Evolutionary conservation across 2,329 filamentous ascomycete genomes (phyloP), one percentile per base, ranked within the genome.

Genomic region (Xylariaceae sp.): DNA sequence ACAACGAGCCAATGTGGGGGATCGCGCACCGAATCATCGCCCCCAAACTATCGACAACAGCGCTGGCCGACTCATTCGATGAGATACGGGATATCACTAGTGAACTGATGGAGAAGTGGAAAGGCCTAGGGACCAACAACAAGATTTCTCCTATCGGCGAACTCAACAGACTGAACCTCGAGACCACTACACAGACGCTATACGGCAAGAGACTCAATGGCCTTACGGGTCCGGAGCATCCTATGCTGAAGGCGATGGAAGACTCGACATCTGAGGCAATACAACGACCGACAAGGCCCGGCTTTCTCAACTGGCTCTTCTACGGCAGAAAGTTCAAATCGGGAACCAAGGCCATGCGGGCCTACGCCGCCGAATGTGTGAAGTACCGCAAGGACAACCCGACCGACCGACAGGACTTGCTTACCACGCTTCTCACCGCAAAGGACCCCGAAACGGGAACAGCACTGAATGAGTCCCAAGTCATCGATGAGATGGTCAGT

Each of bases 401-500:
- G 0, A 73, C 73, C 0, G 73, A 77, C 11, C 75, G 77, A n/a
- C 74, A 78, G 42, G 85, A 88, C 58, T 57, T 87, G 27, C 73
- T 88, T 9, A 73, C 82, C 44, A 75, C 77, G 3, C 71, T 89
- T 62, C 63, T 88, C 51, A 74, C 76, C 47, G 75, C 71, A 11
- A 75, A 72, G 38, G 85, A 89, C 55, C 77, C 81, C 0, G 75
- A 84, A 60, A 86, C 83, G 0, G 81, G 80, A 27, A 71, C 75
- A 51, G 68, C 67, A 2, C 71, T 89, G 55, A 75, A 69, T 5
- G 78, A 86, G 5, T 76, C 77, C 10, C 78, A 80, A 51, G 76
- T 87, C 43, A 75, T 85, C 42, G 82, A 87, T 64, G 85, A 89
- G 63, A 82, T 89, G 56, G 79, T 87, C 46, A 78, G 78, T 2